Base-by-base conservation (phyloP, 139 green algal species). In the Chlorella sp. region DNA sequence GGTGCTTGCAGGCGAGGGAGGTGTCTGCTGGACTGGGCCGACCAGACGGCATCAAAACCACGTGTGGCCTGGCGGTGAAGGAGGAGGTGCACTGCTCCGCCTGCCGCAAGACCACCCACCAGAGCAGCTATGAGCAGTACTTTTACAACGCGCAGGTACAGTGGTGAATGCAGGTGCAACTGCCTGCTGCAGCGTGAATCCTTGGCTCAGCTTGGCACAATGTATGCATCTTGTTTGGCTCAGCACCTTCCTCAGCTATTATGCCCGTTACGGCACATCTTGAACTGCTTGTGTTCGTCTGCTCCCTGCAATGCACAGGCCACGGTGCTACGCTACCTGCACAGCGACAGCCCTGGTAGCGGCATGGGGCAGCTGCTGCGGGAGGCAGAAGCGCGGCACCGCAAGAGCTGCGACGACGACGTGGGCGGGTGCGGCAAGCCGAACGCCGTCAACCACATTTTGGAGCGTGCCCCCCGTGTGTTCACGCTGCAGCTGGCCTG, bases 401-500 rank as follows among this genome's bases (percentile, higher is more conserved):
- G 26, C 2, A 81, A 81, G 75, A 53, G 75, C 75, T 53, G 75
- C 34, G 75, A 81, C 34, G 24, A 28, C n/a, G 75, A 81, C 75
- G 15, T 81, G 75, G 40, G 3, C 78, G 78, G 78, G 22, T 64
- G 78, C 78, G 78, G 75, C 85, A 71, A 16, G 68, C n/a, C 69
- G 28, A 68, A 81, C 64, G 24, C 68, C 12, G 85, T 88, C 28
- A 88, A 81, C 30, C 48, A 81, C 5, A n/a, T 68, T 16, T 32
- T 88, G 39, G 30, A 88, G 83, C 16, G 32, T 1, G 91, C 93
- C 61, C n/a, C 89, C 3, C 40, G 76, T 32, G 92, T 97, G 60
- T 94, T 97, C 81, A 93, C 92, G 18, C 68, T 97, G 66, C 94
- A 95, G 91, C 92, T 98, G 68, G 93, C 89, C 0, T 98, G 96